Base-by-base conservation (phyloP, 192 early-diverging fungal genomes). In the Coemansia reversa region DNA sequence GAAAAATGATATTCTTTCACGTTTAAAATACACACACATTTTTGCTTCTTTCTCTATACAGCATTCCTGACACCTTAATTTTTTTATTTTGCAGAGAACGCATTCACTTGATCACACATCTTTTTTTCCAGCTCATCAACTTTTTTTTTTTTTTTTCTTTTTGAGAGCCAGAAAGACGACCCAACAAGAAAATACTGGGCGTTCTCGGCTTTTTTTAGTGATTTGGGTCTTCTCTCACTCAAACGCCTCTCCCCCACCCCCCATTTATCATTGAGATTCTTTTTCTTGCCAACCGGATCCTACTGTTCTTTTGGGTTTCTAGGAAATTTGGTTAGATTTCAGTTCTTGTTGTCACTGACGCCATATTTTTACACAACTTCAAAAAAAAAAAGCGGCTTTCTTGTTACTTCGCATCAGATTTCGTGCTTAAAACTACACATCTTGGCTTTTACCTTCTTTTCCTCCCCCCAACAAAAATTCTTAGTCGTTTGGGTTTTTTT, bases 291-390 rank as follows among this genome's bases (percentile, higher is more conserved):
- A 55, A 55, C 16, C 24, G 27, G 27, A 9, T 8, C 54, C 27
- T 55, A 55, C 54, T 55, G 54, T 55, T 25, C 35, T 39, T 39
- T 39, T 6, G 35, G 35, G 7, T 32, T 7, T 11, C 4, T 4
- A 39, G 9, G 35, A 3, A 11, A 39, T 39, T 39, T 9, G 30
- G 8, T 39, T 55, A 29, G 54, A 23, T n/a, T 32, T 32, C 32
- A 55, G 19, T 32, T 32, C 29, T 20, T 55, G 3, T 28, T 19
- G 18, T 32, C 18, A 25, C 49, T 62, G 60, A 62, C 60, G 60
- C 60, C 60, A 62, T 62, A 50, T 56, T 18, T 29, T 20, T 56
- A 28, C 29, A n/a, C 55, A n/a, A n/a, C n/a, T n/a, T n/a, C n/a
- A n/a, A 32, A 24, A 54, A n/a, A 25, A n/a, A n/a, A 56, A 28